Conservation (phyloP, 23 red algal species). For the Gracilaria caudata region DNA sequence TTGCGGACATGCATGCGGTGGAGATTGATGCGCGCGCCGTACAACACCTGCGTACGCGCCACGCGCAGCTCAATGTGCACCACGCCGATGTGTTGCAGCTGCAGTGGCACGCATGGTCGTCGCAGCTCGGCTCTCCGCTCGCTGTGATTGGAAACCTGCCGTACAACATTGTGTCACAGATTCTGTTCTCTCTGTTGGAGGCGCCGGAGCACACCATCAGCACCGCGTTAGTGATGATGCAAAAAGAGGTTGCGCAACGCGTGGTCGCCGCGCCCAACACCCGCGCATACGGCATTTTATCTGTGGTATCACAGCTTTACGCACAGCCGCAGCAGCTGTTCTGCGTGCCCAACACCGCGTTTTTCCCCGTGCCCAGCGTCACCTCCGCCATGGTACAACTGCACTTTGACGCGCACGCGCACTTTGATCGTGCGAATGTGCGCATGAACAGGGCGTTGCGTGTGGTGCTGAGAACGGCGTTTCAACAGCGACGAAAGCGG, state of each 20-base stretch:
- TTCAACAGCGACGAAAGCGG: slow-evolving; percentile 88
- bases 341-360: slow-evolving; percentile 71
- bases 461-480: slow-evolving; percentile 69
- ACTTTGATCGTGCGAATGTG: slow-evolving; percentile 35
- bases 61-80: slow-evolving; percentile 51
- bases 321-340: slow-evolving; percentile 70
- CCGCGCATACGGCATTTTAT: slow-evolving; percentile 88
- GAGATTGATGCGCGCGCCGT: slow-evolving; percentile 92
- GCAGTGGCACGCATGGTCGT: slow-evolving; percentile 31
- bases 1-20: slow-evolving; percentile 69
- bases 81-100: slow-evolving; percentile 77
- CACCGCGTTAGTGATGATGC: slow-evolving; percentile 91
- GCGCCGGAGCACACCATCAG: slow-evolving; percentile 52
- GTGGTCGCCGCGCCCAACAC: slow-evolving; percentile 51
- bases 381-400: slow-evolving; percentile 83
- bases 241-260: slow-evolving; percentile 88
- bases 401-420: slow-evolving; percentile 41
- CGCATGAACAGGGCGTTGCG: slow-evolving; percentile 42
- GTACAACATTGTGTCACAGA: slow-evolving; percentile 94
- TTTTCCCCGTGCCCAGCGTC: slow-evolving; percentile 82
- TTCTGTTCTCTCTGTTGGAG: slow-evolving; percentile 84
- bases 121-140: slow-evolving; percentile 25
- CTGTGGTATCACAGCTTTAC: slow-evolving; percentile 88
- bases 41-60: slow-evolving; percentile 39
- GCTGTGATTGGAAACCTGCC: slow-evolving; percentile 93